Base-by-base conservation (phyloP, 495 filamentous ascomycete species). In the Penicillium steckii region DNA sequence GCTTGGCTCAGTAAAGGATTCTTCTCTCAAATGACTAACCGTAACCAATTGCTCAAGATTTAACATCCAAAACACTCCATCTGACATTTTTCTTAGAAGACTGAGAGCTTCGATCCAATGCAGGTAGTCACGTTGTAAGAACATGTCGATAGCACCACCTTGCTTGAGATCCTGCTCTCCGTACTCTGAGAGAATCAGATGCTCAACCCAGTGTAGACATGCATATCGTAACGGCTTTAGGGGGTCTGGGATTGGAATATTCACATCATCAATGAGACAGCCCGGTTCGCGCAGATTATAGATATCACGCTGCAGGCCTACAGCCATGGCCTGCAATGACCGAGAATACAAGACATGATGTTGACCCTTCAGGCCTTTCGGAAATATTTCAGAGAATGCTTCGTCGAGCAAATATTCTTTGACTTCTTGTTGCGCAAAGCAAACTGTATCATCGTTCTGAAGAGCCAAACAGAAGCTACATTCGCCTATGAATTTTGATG, bases 61-160 rank as follows among this genome's bases (percentile, higher is more conserved):
- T 12, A 41, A 4, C 29, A 60, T 58, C 33, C 43, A 53, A 41
- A n/a, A 30, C 32, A 71, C 48, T 22, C 61, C 64, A n/a, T 41
- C 44, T 30, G 62, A 55, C 48, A 72, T 45, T 40, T 52, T 61
- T 52, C 41, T 56, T 17, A 57, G 55, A 15, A 69, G 60, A 42
- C 66, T 66, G 27, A 72, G 59, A 53, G 63, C 64, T 46, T 74
- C 69, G 8, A 72, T 57, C 69, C 67, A 72, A 54, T 73, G 59
- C 33, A 73, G 61, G 25, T 55, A 64, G 12, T 66, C 21, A n/a
- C 53, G 30, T 22, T 38, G 53, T 6, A 70, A 25, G 46, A 70
- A 71, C 4, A 7, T 35, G 17, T 53, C 21, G 9, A 69, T 41
- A 15, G 30, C 33, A n/a, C 54, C 46, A 17, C 44, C 42, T 48